Conservation (phyloP, 2,329 filamentous ascomycete species). For the Didymella pomorum region DNA sequence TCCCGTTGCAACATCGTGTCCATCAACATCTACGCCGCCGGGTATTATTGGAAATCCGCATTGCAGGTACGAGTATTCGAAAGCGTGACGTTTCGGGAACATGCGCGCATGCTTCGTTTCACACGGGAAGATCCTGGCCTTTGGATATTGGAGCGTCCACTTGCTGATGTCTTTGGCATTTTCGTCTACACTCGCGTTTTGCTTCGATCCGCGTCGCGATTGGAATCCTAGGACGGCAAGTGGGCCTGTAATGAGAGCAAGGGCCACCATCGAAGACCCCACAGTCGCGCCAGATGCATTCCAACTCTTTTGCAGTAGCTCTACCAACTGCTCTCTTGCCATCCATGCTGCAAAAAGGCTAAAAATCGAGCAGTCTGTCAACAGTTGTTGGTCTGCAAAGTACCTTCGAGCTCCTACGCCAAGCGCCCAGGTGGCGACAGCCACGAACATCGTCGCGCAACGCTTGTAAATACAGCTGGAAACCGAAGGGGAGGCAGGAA, state of each 20-base stretch:
- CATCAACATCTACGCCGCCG: conserved; percentile 53
- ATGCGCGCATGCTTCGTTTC: conserved; percentile 70
- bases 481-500: conserved; percentile 3
- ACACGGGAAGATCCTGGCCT: conserved; percentile 67
- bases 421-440: conserved; percentile 33
- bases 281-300: conserved; percentile 11
- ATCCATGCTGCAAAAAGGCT: conserved; percentile 20
- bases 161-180: conserved; percentile 8
- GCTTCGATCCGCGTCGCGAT: conserved; percentile 1
- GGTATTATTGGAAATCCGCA: conserved; percentile 73
- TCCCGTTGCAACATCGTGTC: conserved; percentile 27
- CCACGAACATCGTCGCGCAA: conserved; percentile 23
- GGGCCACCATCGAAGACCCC: conserved; percentile 9
- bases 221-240: conserved; percentile 24
- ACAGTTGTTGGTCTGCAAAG: conserved; percentile 31
- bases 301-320: conserved; percentile 22
- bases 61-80: conserved; percentile 74
- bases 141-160: conserved; percentile 32
- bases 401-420: conserved; percentile 27
- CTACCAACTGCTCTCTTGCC: conserved; percentile 19
- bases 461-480: conserved; percentile 8
- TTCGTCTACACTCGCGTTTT: not conserved
- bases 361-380: conserved; percentile 32
- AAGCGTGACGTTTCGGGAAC: conserved; percentile 73
- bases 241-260: conserved; percentile 19